Base-by-base conservation (phyloP, 306 rosid species). In the Cicer pinnatifidum region DNA sequence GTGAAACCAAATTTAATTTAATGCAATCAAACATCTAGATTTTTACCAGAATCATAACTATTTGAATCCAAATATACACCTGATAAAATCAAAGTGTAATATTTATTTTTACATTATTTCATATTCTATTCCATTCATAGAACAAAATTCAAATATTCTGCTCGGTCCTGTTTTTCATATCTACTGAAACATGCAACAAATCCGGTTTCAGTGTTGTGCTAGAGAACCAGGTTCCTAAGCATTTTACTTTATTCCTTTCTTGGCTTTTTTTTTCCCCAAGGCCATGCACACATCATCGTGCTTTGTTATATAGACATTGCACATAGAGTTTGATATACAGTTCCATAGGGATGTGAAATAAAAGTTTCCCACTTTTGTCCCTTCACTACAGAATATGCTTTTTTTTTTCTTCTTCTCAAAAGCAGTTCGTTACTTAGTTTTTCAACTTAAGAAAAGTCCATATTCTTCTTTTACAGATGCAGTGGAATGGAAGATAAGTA, bases 191-290 rank as follows among this genome's bases (percentile, higher is more conserved):
- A 62, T 17, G 75, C 62, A 69, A 41, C 84, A 53, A 70, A 71
- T 71, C 40, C 76, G 47, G 45, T 47, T 75, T 53, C 61, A 72
- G 60, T 40, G 16, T 28, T 44, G 41, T 78, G 82, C 82, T 41
- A 78, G 10, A 70, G 86, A 75, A 83, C 58, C 78, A 0, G 67
- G 44, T 83, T 75, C 86, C 44, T 16, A 0, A 74, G 54, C 78
- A 23, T 78, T 54, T 67, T 53, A 57, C 78, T 78, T 83, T 82
- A 69, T 78, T 74, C 81, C 67, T 7, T 64, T 69, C 68, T 35
- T 41, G 33, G 48, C 65, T 67, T 67, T 40, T 80, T 47, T 28
- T 28, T 3, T 3, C 0, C 5, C 67, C 9, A 47, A 20, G 68
- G 71, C 28, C 40, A 28, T 3, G 35, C 35, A 28, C 23, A 67